Conservation (phyloP, 371 early-diverging fungal species). For the Apophysomyces elegans region DNA sequence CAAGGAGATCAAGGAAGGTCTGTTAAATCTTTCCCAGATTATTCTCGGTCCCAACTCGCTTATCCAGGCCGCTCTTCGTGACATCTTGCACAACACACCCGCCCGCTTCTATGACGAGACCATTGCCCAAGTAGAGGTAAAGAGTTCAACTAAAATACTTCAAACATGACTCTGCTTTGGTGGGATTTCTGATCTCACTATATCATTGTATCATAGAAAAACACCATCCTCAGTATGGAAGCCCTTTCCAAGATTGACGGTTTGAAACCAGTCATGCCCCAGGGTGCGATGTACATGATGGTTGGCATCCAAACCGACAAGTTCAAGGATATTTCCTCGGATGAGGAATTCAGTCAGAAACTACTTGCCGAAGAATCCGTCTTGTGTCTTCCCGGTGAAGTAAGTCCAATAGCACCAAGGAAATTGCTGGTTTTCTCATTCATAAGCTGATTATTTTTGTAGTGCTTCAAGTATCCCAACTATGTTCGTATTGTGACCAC, state of each 20-base stretch:
- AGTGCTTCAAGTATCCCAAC: slow-evolving; percentile 84
- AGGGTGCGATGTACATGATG: slow-evolving; percentile 97
- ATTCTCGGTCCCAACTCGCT: slow-evolving; percentile 87
- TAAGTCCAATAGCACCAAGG: slow-evolving; percentile 28
- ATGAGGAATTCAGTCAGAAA: slow-evolving; percentile 83
- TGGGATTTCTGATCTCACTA: neutral
- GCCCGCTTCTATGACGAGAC: slow-evolving; percentile 71
- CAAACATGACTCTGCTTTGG: too few species aligned
- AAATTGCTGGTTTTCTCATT: neutral
- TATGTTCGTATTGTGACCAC: slow-evolving; percentile 84
- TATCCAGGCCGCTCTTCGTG: slow-evolving; percentile 77
- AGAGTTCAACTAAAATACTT: too few species aligned
- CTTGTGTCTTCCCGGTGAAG: slow-evolving; percentile 83
- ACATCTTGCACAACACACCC: slow-evolving; percentile 77
- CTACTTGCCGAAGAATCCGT: slow-evolving; percentile 87
- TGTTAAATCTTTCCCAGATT: slow-evolving; percentile 73
- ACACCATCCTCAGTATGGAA: slow-evolving; percentile 68
- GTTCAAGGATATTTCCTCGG: slow-evolving; percentile 77
- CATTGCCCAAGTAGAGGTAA: slow-evolving; percentile 68
- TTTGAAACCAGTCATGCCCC: slow-evolving; percentile 76
- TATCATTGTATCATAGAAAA: slow-evolving; percentile 37
- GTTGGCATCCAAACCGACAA: slow-evolving; percentile 72
- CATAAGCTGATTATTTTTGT: neutral
- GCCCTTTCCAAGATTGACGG: slow-evolving; percentile 74
- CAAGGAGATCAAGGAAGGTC: slow-evolving; percentile 66